Conservation (phyloP, 169 alveolate genomes). For the Theileria sp. region DNA sequence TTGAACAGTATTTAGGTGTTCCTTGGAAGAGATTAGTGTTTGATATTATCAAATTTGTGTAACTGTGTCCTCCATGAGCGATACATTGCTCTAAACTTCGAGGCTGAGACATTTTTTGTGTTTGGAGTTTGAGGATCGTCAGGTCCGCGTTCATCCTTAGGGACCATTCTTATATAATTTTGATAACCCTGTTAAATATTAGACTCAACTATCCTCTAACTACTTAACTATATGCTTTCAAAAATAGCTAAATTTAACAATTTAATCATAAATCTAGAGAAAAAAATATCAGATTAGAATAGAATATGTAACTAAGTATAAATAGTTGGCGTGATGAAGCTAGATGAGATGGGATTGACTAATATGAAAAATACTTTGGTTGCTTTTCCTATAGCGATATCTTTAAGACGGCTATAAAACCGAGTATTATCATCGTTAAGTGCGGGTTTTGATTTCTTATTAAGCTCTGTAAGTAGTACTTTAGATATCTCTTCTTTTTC, state of each 20-base stretch:
- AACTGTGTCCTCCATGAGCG: constrained; percentile 73
- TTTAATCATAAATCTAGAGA: background rate
- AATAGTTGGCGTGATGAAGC: background rate
- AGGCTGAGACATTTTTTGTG: constrained; percentile 68
- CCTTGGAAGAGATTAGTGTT: background rate
- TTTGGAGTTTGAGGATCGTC: constrained; percentile 80
- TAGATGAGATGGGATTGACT: background rate
- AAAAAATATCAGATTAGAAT: too few species aligned
- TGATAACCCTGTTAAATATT: constrained; percentile 65
- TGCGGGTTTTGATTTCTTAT: constrained; percentile 39
- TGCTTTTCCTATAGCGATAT: constrained; percentile 77
- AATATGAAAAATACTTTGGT: constrained; percentile 60
- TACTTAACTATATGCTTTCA: background rate
- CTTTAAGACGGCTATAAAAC: constrained; percentile 70
- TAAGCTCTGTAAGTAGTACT: constrained; percentile 65
- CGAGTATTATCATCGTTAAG: constrained; percentile 60
- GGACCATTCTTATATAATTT: constrained; percentile 72
- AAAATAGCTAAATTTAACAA: background rate
- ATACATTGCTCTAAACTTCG: constrained; percentile 72
- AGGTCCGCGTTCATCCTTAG: constrained; percentile 67
- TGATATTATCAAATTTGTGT: constrained; percentile 70
- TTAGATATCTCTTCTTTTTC: constrained; percentile 42
- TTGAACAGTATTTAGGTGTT: background rate
- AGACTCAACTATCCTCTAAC: background rate
- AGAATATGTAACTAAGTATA: background rate